Evolutionary conservation across 1,139 yeast species (phyloP), one percentile per base, ranked within the genome.

Genomic region (Candida albicans): DNA sequence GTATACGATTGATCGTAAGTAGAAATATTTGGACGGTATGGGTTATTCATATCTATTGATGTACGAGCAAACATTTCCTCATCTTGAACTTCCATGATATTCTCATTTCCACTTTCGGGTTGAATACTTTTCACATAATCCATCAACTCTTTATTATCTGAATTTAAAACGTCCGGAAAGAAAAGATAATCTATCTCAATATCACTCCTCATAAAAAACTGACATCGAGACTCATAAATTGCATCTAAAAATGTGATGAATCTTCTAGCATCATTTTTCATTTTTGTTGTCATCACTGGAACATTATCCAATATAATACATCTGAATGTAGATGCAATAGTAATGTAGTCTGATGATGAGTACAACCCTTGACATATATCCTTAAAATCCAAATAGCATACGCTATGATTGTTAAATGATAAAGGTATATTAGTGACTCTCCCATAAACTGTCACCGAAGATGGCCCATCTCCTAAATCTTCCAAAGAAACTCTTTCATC

Each of bases 1-100:
- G 75, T 70, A 36, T 65, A 59, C 5, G 49, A 58, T 41, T 63
- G 78, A 50, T 80, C 82, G 55, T 84, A 84, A 1, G 84, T 70
- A 2, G 87, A 69, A 2, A 81, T 76, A 49, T 84, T 84, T 2
- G 93, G 91, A 48, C 91, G 64, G 55, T 83, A 84, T 1, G 93
- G 91, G 43, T 75, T 77, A 3, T 70, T 64, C 47, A 82, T 57
- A 30, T 82, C 89, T 42, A 81, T 77, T 14, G 75, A 70, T 0
- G 89, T 83, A 48, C 75, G 77, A 2, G 89, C 79, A 58, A 68
- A 82, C 86, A 82, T 82, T 57, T 84, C 90, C 53, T 81, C 84
- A 45, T 82, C 83, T 53, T 80, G 84, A 2, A 79, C 81, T 45
- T 70, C 69, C 22, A 71, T 55, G 30, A 64, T 61, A 45, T 65